Evolutionary conservation across 352 stramenopile genomes (phyloP).

Genomic region (Albugo candida): DNA sequence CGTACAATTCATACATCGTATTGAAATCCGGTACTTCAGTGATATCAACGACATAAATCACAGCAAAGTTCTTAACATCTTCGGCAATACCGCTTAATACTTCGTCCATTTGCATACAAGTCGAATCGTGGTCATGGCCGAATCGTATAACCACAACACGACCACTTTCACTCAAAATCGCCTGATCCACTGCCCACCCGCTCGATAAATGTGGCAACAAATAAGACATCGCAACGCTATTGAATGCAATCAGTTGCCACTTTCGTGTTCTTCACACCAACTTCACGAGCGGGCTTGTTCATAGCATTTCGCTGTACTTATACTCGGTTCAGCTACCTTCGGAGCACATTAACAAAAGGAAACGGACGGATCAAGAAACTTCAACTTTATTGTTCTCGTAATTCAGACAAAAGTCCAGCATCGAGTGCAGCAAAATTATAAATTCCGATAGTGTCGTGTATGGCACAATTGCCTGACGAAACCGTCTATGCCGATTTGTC

Average conservation of each 20-base stretch:
- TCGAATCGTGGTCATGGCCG: slow-evolving; percentile 93
- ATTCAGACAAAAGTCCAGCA: too few relatives aligned
- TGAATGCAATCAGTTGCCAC: slow-evolving; percentile 11
- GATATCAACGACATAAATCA: slow-evolving; percentile 92
- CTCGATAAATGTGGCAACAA: slow-evolving; percentile 93
- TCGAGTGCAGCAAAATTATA: too few relatives aligned
- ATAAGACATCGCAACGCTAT: slow-evolving; percentile 79
- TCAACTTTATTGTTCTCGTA: too few relatives aligned
- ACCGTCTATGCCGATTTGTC: slow-evolving; percentile 11
- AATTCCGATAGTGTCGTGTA: too few relatives aligned
- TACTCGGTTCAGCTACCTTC: too few relatives aligned
- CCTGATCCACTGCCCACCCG: slow-evolving; percentile 97
- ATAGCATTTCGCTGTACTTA: too few relatives aligned
- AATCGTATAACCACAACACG: slow-evolving; percentile 98
- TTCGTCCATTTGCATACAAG: slow-evolving; percentile 99
- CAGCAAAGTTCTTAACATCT: slow-evolving; percentile 98
- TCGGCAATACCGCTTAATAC: slow-evolving; percentile 89
- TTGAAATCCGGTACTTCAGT: slow-evolving; percentile 98
- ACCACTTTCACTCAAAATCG: slow-evolving; percentile 95
- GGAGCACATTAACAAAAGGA: too few relatives aligned
- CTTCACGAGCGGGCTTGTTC: too few relatives aligned
- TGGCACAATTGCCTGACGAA: too few relatives aligned
- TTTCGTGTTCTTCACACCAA: slow-evolving; percentile 17
- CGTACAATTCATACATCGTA: slow-evolving; percentile 99
- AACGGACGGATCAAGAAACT: too few relatives aligned